These are phyloP conservation scores for Arachis hypogaea DNA, from an alignment of 306 rosid genomes.

Conservation along the genomic window DNA sequence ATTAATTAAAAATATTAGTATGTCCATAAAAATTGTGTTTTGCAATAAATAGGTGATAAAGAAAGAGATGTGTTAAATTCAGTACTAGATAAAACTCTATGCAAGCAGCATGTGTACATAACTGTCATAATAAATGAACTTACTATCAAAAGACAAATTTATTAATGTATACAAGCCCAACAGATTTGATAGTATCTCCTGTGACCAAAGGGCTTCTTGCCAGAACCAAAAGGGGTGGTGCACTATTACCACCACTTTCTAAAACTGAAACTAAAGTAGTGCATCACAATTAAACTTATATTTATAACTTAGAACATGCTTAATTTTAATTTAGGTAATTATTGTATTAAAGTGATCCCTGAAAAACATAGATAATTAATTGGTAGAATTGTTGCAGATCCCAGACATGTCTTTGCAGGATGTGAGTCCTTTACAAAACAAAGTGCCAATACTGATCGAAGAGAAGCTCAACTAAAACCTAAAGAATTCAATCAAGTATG, in stretches of 20 bases:
- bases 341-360: too few relatives aligned
- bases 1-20: background rate
- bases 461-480: constrained; percentile 41
- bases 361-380: too few relatives aligned
- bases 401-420: constrained; percentile 51
- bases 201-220: constrained; percentile 80
- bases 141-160: constrained; percentile 10
- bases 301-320: too few relatives aligned
- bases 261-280: constrained; percentile 54
- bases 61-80: too few relatives aligned
- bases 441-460: constrained; percentile 38
- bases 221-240: constrained; percentile 64
- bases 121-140: background rate
- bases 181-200: constrained; percentile 83
- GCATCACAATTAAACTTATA: too few relatives aligned
- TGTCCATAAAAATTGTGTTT: background rate
- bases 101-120: background rate
- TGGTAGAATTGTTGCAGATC: constrained; percentile 42
- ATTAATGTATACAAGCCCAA: constrained; percentile 84
- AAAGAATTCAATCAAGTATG: constrained; percentile 6
- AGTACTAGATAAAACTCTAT: background rate
- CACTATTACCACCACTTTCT: constrained; percentile 56
- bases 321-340: too few relatives aligned
- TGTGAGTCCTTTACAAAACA: constrained; percentile 44
- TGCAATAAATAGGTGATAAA: too few relatives aligned